phyloP scores from a whole-genome alignment of 257 asterid genomes.

The Scutellaria galericulata region DNA sequence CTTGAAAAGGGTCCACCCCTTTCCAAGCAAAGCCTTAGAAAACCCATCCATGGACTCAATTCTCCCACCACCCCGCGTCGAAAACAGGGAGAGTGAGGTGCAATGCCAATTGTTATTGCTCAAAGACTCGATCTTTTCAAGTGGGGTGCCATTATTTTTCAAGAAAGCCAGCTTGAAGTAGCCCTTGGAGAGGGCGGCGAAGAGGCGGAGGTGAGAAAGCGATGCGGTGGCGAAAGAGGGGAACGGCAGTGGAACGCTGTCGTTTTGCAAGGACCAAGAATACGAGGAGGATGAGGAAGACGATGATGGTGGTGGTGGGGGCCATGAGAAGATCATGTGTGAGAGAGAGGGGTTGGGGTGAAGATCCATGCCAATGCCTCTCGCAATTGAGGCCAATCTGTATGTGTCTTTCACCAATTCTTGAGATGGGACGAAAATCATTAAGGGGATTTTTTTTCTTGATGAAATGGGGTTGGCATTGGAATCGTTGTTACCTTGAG shows the following conservation, averaged over 20 bases:
- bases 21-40: slow-evolving; percentile 60
- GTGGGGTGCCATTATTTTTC: slow-evolving; percentile 39
- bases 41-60: slow-evolving; percentile 60
- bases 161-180: slow-evolving; percentile 67
- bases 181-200: slow-evolving; percentile 52
- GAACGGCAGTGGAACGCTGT: slow-evolving; percentile 62
- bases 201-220: slow-evolving; percentile 63
- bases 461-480: slow-evolving; percentile 25
- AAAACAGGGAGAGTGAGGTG: slow-evolving; percentile 45
- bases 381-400: slow-evolving; percentile 56
- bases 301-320: slow-evolving; percentile 35
- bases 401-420: slow-evolving; percentile 60
- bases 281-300: slow-evolving; percentile 26
- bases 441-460: slow-evolving; percentile 44
- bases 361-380: slow-evolving; percentile 69
- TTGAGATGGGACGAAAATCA: slow-evolving; percentile 61
- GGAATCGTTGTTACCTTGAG: slow-evolving; percentile 7
- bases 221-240: slow-evolving; percentile 65
- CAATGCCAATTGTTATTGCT: slow-evolving; percentile 60
- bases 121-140: slow-evolving; percentile 44
- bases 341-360: slow-evolving; percentile 68
- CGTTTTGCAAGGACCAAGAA: slow-evolving; percentile 50
- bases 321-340: slow-evolving; percentile 72
- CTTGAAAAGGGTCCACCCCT: slow-evolving; percentile 69
- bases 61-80: slow-evolving; percentile 41